phyloP scores from a whole-genome alignment of 257 asterid species.

The Fraxinus excelsior region DNA sequence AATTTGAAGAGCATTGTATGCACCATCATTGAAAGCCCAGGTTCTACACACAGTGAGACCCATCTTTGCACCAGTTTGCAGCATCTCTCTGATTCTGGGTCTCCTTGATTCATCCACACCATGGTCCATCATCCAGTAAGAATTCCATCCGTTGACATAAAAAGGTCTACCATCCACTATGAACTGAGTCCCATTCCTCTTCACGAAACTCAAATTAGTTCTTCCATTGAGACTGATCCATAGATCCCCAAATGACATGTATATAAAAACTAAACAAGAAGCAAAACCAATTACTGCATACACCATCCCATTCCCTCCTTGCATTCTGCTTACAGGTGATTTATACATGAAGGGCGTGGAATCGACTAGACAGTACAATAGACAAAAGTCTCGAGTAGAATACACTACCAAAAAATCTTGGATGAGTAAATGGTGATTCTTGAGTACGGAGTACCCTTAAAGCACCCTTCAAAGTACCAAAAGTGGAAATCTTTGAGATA shows the following conservation, averaged over 20 bases:
- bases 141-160: constrained; percentile 95
- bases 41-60: constrained; percentile 97
- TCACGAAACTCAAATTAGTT: constrained; percentile 69
- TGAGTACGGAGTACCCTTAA: neutral
- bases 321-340: constrained; percentile 39
- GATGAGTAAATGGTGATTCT: neutral
- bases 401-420: too few relatives aligned
- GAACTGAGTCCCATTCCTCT: constrained; percentile 95
- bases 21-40: constrained; percentile 99
- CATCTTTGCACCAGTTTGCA: constrained; percentile 89
- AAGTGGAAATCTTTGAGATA: neutral
- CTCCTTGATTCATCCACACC: constrained; percentile 69
- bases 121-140: constrained; percentile 99
- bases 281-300: constrained; percentile 86
- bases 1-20: constrained; percentile 85
- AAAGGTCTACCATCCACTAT: constrained; percentile 79
- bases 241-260: constrained; percentile 85
- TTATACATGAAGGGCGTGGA: neutral
- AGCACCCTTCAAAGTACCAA: neutral
- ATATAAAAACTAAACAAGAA: constrained; percentile 72
- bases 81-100: constrained; percentile 59
- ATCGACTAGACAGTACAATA: neutral
- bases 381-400: neutral
- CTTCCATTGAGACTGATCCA: constrained; percentile 51
- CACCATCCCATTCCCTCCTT: constrained; percentile 72